Evolutionary conservation across 2,329 filamentous ascomycete species (phyloP).

Genomic region (Botrytis galanthina): DNA sequence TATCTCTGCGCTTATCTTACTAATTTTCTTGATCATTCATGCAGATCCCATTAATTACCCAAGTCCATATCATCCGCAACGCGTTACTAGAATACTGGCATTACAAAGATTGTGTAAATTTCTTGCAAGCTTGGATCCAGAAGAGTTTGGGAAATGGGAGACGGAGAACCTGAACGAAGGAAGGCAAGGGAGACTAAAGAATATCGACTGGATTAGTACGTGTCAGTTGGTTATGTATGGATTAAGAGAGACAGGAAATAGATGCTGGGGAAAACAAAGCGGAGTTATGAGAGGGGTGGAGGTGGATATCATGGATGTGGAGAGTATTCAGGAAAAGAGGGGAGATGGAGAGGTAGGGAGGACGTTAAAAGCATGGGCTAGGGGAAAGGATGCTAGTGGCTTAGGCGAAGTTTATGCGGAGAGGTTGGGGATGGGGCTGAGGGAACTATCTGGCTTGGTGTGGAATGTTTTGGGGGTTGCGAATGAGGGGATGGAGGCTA

Average conservation of each 20-base stretch:
- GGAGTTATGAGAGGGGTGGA: constrained; percentile 5
- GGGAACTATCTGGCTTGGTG: neutral
- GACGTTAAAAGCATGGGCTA: constrained; percentile 10
- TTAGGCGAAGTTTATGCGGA: neutral
- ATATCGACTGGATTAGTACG: constrained; percentile 24
- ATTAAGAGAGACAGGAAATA: constrained; percentile 1
- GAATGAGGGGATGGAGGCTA: neutral
- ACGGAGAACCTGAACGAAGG: neutral
- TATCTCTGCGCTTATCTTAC: constrained; percentile 48
- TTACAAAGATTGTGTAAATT: constrained; percentile 53
- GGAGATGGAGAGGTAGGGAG: neutral
- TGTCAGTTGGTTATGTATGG: constrained; percentile 15
- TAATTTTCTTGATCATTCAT: constrained; percentile 36
- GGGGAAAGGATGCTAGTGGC: neutral
- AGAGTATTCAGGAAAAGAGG: neutral
- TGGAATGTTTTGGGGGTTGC: neutral
- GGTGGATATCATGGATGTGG: constrained; percentile 12
- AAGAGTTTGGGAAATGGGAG: constrained; percentile 20
- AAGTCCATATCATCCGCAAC: constrained; percentile 50
- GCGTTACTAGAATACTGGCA: constrained; percentile 52
- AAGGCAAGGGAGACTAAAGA: neutral
- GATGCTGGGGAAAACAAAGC: constrained; percentile 14
- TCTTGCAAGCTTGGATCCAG: constrained; percentile 43
- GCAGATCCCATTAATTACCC: constrained; percentile 51
- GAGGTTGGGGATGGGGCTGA: neutral